Evolutionary conservation across 2,329 filamentous ascomycete species (phyloP).

Genomic region (Penicillium sp.): DNA sequence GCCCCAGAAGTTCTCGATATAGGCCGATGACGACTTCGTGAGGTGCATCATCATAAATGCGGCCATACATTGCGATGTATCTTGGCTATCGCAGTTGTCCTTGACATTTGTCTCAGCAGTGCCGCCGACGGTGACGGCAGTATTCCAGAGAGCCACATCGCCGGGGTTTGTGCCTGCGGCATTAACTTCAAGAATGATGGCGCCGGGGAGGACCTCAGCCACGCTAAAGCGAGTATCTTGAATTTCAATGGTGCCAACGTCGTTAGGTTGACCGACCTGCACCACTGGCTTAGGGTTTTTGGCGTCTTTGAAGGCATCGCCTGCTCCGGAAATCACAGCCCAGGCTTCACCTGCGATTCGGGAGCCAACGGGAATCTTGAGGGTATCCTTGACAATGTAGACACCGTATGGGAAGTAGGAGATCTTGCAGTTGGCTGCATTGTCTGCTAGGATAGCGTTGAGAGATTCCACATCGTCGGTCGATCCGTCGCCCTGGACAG

Average conservation of each 20-base stretch:
- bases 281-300: slow-evolving; percentile 51
- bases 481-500: slow-evolving; percentile 47
- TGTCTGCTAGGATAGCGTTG: slow-evolving; percentile 34
- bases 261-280: slow-evolving; percentile 52
- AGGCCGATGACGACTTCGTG: slow-evolving; percentile 47
- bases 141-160: slow-evolving; percentile 56
- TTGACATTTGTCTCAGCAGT: slow-evolving; percentile 33
- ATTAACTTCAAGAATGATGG: slow-evolving; percentile 51
- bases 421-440: slow-evolving; percentile 48
- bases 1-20: slow-evolving; percentile 57
- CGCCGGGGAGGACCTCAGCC: slow-evolving; percentile 47
- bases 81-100: slow-evolving; percentile 31
- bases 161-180: slow-evolving; percentile 49
- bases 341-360: slow-evolving; percentile 59
- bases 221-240: slow-evolving; percentile 56
- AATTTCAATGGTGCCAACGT: slow-evolving; percentile 53
- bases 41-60: slow-evolving; percentile 56
- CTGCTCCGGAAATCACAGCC: slow-evolving; percentile 50
- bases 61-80: slow-evolving; percentile 44
- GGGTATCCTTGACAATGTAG: slow-evolving; percentile 52
- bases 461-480: slow-evolving; percentile 42
- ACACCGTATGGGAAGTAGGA: slow-evolving; percentile 60
- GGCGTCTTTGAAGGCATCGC: slow-evolving; percentile 48
- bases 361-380: slow-evolving; percentile 51
- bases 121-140: slow-evolving; percentile 45